Percentiles rank a stretch among this genome's conserved stretches.
Evolutionary conservation across 2,329 filamentous ascomycete species (phyloP).

Genomic region (Aspergillus pseudoterreus): DNA sequence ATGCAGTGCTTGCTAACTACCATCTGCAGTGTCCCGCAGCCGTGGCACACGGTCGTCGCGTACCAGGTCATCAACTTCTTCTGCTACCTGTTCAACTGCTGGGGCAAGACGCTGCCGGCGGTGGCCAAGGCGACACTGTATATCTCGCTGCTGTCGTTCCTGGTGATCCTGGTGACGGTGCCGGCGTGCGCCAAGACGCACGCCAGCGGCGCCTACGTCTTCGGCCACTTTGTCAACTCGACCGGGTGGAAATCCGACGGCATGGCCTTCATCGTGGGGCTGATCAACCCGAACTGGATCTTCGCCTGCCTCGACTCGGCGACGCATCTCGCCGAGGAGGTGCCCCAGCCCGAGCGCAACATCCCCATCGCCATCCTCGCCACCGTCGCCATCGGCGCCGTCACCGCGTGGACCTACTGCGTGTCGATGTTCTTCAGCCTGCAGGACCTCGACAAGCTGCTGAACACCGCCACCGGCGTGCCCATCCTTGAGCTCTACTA

Average conservation of each 20-base stretch:
- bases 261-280: conserved; percentile 52
- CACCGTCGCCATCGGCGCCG: conserved; percentile 42
- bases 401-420: conserved; percentile 47
- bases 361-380: conserved; percentile 51
- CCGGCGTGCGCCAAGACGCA: conserved; percentile 45
- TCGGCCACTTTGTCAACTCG: conserved; percentile 51
- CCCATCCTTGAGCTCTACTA: conserved; percentile 50
- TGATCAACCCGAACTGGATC: conserved; percentile 52
- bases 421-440: conserved; percentile 51
- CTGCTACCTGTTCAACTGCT: conserved; percentile 49
- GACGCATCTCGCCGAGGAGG: conserved; percentile 51
- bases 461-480: conserved; percentile 41
- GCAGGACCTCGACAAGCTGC: conserved; percentile 40
- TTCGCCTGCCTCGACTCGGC: conserved; percentile 51
- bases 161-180: conserved; percentile 48
- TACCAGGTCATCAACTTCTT: conserved; percentile 49
- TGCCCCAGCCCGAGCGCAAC: conserved; percentile 46
- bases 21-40: conserved; percentile 24
- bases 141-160: conserved; percentile 46
- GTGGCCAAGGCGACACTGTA: conserved; percentile 45
- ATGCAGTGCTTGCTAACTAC: conserved; percentile 9
- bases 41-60: conserved; percentile 40
- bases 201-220: conserved; percentile 48
- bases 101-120: conserved; percentile 32
- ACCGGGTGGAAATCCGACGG: conserved; percentile 48